Evolutionary conservation across 2,329 filamentous ascomycete genomes (phyloP).

Genomic region (Cordyceps javanica): DNA sequence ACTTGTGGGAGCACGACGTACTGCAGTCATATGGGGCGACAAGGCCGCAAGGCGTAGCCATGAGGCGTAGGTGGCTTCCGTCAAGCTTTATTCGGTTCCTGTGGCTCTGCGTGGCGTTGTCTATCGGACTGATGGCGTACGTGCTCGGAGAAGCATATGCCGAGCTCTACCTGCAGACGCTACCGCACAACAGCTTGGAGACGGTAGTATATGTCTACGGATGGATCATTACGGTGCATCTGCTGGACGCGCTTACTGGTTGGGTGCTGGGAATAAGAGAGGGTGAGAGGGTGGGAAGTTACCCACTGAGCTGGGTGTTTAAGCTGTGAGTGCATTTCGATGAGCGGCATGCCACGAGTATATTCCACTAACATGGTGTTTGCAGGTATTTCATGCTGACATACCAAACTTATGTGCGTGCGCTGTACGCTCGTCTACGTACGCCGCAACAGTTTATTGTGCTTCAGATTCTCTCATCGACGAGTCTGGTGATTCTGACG

Average conservation of each 20-base stretch:
- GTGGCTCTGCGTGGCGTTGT: constrained; percentile 62
- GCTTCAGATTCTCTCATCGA: constrained; percentile 59
- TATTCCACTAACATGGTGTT: not conserved
- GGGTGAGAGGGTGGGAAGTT: constrained; percentile 61
- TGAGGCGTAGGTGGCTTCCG: constrained; percentile 52
- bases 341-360: not conserved
- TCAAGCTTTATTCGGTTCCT: constrained; percentile 63
- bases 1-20: constrained; percentile 33
- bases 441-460: constrained; percentile 59
- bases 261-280: constrained; percentile 62
- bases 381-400: constrained; percentile 59
- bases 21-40: constrained; percentile 21
- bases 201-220: constrained; percentile 65
- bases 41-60: constrained; percentile 29
- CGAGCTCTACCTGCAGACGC: constrained; percentile 60
- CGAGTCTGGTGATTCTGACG: constrained; percentile 55
- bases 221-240: constrained; percentile 61
- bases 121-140: constrained; percentile 58
- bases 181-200: constrained; percentile 60
- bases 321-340: constrained; percentile 48
- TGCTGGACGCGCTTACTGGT: constrained; percentile 58
- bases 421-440: constrained; percentile 61
- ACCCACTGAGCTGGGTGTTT: constrained; percentile 65
- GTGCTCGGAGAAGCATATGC: constrained; percentile 64
- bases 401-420: constrained; percentile 65